Percentiles rank a stretch among this genome's conserved stretches.
Conservation (phyloP, 208 protist species). For the Acanthamoeba rhysodes region DNA sequence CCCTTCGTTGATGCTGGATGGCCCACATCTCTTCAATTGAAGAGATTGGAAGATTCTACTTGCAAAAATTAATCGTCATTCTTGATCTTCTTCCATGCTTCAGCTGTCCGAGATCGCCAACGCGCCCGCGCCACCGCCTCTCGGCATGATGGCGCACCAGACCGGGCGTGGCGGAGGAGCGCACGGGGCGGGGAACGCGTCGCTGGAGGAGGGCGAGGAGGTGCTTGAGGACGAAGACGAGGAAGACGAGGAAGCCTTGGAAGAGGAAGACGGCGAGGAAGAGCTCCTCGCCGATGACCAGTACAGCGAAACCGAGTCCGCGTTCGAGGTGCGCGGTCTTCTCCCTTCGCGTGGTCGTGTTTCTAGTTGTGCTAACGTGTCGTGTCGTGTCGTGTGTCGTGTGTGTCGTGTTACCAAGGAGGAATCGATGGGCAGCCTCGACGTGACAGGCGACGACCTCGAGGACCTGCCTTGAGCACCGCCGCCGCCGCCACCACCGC, state of each 20-base stretch:
- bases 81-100: neutral
- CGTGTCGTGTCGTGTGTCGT: no score
- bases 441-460: neutral
- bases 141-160: neutral
- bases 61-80: no score
- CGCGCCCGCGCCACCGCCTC: neutral
- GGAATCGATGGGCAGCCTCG: conserved; percentile 11
- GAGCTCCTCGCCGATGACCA: neutral
- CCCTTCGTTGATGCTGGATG: no score
- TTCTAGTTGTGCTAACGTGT: neutral
- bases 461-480: neutral
- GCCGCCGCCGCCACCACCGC: no score
- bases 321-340: neutral
- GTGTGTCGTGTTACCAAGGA: neutral
- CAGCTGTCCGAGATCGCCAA: neutral
- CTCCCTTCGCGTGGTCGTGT: neutral
- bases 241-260: neutral
- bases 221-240: neutral
- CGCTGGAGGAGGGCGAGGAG: conserved; percentile 7
- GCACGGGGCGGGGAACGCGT: neutral
- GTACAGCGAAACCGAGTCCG: neutral
- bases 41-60: no score
- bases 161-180: neutral
- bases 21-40: neutral
- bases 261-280: conserved; percentile 30